Percentiles rank a stretch among this genome's conserved stretches.
Conservation (phyloP, 129 eudicot genomes). For the Logfia minima region DNA sequence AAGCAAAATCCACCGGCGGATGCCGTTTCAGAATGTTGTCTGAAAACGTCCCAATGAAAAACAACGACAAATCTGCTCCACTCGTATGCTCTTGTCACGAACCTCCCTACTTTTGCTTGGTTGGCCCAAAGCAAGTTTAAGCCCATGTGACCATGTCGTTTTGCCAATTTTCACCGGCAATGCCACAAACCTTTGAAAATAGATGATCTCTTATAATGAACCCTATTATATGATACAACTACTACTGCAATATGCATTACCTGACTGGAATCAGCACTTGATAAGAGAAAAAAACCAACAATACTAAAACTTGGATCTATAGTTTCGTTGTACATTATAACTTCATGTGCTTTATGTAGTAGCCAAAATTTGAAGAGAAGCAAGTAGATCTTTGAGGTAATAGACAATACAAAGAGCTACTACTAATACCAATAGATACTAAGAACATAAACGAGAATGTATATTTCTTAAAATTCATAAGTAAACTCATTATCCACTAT, state of each 20-base stretch:
- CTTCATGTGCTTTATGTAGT: neutral
- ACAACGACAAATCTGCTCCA: too few relatives aligned
- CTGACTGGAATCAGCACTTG: too few relatives aligned
- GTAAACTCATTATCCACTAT: slow-evolving; percentile 12
- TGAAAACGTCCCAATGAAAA: too few relatives aligned
- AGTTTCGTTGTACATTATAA: neutral
- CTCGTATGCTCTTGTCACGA: too few relatives aligned
- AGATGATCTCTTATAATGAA: too few relatives aligned
- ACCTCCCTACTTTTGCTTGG: neutral
- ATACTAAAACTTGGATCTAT: too few relatives aligned
- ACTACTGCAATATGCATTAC: neutral
- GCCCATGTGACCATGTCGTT: neutral
- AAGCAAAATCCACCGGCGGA: too few relatives aligned
- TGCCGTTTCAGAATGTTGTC: too few relatives aligned
- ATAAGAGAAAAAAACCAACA: too few relatives aligned
- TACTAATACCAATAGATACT: neutral
- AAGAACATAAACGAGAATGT: neutral
- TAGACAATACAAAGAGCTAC: too few relatives aligned
- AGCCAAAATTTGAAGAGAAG: neutral
- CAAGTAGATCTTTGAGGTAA: too few relatives aligned
- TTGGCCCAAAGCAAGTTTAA: neutral
- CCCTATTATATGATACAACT: neutral
- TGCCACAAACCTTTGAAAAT: neutral
- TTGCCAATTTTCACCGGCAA: neutral
- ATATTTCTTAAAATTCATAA: neutral